These are phyloP conservation scores for Fusarium praegraminearum DNA, from an alignment of 2,329 filamentous ascomycete genomes.

Conservation along the genomic window DNA sequence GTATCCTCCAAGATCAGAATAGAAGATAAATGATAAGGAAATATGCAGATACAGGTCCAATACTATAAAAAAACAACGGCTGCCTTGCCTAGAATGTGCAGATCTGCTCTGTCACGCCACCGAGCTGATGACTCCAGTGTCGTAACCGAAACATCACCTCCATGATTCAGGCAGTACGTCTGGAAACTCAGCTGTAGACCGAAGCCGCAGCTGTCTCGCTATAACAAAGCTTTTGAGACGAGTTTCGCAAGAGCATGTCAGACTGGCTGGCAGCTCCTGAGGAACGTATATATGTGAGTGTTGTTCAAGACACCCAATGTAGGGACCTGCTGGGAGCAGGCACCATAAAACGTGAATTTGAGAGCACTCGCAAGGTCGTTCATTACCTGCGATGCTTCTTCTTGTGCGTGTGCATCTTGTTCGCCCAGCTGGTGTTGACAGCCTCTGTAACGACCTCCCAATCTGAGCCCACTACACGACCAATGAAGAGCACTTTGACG, in stretches of 20 bases:
- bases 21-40: background rate
- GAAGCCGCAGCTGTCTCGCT: constrained; percentile 21
- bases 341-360: constrained; percentile 46
- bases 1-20: constrained; percentile 2
- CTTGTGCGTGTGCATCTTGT: constrained; percentile 57
- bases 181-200: constrained; percentile 5
- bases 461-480: constrained; percentile 57
- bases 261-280: constrained; percentile 36
- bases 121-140: background rate
- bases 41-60: constrained; percentile 9
- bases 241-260: constrained; percentile 38
- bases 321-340: constrained; percentile 32
- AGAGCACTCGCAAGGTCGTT: constrained; percentile 21
- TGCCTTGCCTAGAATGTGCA: constrained; percentile 18
- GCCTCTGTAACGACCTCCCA: constrained; percentile 58
- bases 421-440: constrained; percentile 63
- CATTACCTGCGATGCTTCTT: constrained; percentile 44
- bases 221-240: constrained; percentile 28
- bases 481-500: constrained; percentile 67
- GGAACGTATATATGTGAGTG: constrained; percentile 51
- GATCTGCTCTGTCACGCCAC: background rate
- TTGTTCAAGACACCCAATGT: constrained; percentile 38
- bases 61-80: constrained; percentile 17
- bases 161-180: constrained; percentile 4
- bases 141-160: background rate